Evolutionary conservation across 2,329 filamentous ascomycete species (phyloP).

Genomic region (Pseudocercospora eumusae): DNA sequence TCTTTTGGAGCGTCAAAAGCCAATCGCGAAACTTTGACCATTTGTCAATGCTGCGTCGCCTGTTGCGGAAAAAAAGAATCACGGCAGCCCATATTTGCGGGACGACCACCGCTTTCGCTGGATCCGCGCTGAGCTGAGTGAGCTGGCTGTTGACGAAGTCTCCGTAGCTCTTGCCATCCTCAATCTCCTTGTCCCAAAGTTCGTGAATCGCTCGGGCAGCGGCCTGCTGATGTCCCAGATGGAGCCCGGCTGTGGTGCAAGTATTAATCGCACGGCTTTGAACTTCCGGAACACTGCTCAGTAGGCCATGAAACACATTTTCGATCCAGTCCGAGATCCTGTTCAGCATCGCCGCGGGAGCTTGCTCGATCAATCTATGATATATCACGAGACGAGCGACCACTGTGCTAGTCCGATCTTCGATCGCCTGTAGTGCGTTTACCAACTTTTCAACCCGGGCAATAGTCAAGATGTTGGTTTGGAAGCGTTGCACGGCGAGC

Average conservation of each 20-base stretch:
- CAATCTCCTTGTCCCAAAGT: constrained; percentile 55
- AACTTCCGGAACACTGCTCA: constrained; percentile 76
- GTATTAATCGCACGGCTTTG: constrained; percentile 72
- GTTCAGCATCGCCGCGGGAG: constrained; percentile 67
- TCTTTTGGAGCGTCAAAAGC: constrained; percentile 76
- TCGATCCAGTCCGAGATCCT: constrained; percentile 75
- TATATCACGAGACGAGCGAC: constrained; percentile 78
- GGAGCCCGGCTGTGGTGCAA: constrained; percentile 69
- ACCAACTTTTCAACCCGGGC: constrained; percentile 72
- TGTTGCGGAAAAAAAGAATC: constrained; percentile 70
- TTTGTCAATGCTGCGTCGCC: constrained; percentile 58
- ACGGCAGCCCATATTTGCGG: constrained; percentile 89
- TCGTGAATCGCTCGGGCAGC: constrained; percentile 68
- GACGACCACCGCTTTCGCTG: constrained; percentile 65
- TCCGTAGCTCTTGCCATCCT: constrained; percentile 63
- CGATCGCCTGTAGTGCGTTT: constrained; percentile 68
- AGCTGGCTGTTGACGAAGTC: constrained; percentile 69
- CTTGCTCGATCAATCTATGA: constrained; percentile 71
- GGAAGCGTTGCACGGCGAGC: constrained; percentile 77
- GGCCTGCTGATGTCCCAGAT: constrained; percentile 67
- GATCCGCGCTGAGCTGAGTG: constrained; percentile 63
- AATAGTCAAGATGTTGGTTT: constrained; percentile 69
- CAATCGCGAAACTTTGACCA: constrained; percentile 74
- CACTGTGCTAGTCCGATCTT: constrained; percentile 75
- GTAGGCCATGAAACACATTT: constrained; percentile 77